phyloP scores from a whole-genome alignment of 345 rosid genomes.

The Turritis glabra region DNA sequence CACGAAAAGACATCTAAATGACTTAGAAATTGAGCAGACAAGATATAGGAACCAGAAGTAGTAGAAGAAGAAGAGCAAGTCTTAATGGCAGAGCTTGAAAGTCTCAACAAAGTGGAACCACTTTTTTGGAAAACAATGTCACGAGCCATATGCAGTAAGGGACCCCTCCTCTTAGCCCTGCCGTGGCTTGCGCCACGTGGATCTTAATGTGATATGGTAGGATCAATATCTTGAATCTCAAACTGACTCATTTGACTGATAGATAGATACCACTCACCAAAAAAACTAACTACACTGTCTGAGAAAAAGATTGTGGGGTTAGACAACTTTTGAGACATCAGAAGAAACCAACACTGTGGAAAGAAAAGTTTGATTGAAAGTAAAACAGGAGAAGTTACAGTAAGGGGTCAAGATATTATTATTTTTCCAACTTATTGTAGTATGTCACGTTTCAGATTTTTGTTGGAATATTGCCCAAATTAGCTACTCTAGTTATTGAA shows the following conservation, averaged over 20 bases:
- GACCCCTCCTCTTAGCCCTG: slow-evolving; percentile 34
- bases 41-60: slow-evolving; percentile 23
- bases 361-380: slow-evolving; percentile 5
- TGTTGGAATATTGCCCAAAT: slow-evolving; percentile 27
- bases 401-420: slow-evolving; percentile 17
- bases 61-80: slow-evolving; percentile 6
- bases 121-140: slow-evolving; percentile 29
- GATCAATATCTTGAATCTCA: slow-evolving; percentile 19
- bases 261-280: slow-evolving; percentile 35
- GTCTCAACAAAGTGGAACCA: slow-evolving; percentile 38
- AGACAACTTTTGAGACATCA: slow-evolving; percentile 36
- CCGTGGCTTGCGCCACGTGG: slow-evolving; percentile 40
- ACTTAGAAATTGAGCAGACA: slow-evolving; percentile 30
- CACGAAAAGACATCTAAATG: slow-evolving; percentile 35
- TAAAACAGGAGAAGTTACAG: slow-evolving; percentile 28
- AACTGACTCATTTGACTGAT: slow-evolving; percentile 25
- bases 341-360: slow-evolving; percentile 28
- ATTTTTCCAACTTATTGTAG: slow-evolving; percentile 19
- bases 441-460: slow-evolving; percentile 27
- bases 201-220: background rate
- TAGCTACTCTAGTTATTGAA: slow-evolving; percentile 22
- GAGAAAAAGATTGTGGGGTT: slow-evolving; percentile 35
- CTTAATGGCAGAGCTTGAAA: slow-evolving; percentile 29
- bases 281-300: slow-evolving; percentile 20
- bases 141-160: slow-evolving; percentile 33